Evolutionary conservation across 495 filamentous ascomycete genomes (phyloP), one percentile per base, ranked within the genome.

Genomic region (Penicillium pulvis): DNA sequence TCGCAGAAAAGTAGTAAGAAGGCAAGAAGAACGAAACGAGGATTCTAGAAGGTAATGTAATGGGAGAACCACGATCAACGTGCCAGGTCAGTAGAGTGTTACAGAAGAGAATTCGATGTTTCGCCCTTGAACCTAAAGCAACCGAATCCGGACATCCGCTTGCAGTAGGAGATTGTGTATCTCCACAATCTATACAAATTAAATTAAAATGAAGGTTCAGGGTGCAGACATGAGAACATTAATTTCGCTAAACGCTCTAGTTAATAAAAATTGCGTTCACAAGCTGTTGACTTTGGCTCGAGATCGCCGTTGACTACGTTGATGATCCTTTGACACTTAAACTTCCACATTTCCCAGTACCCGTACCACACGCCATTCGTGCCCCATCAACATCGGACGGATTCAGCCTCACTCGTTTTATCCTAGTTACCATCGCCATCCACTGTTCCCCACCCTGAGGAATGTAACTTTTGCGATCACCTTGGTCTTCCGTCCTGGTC

Each of bases 111-210:
- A 60, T 26, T 48, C 14, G 53, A 23, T 35, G 53, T 55, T 55
- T 55, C 33, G 43, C 54, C 31, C 24, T 43, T 57, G 35, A 52
- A 48, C 51, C 26, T 28, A 52, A 56, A 19, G 12, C 48, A 45
- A 12, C 65, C 65, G 56, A 68, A 71, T 64, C 60, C 68, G 67
- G 68, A 26, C 51, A 24, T 50, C 68, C 66, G 68, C 59, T 71
- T 71, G 68, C 68, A 55, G 58, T 51, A 23, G 20, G 42, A 45
- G 20, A 45, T 45, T 45, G 23, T 23, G 20, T 46, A n/a, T 41
- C 39, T 41, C 39, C 39, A 12, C 16, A 17, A 41, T 41, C 39
- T 41, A 41, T 41, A 17, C 39, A 17, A 0, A 17, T 41, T 41
- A 41, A 41, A 16, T 41, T n/a, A 41, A 41, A 41, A 17, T 41